A percentile compares a stretch with the other conserved stretches of the same genome.
Evolutionary conservation across 2,329 filamentous ascomycete species (phyloP).

Genomic region (Rhinocladiella mackenziei): DNA sequence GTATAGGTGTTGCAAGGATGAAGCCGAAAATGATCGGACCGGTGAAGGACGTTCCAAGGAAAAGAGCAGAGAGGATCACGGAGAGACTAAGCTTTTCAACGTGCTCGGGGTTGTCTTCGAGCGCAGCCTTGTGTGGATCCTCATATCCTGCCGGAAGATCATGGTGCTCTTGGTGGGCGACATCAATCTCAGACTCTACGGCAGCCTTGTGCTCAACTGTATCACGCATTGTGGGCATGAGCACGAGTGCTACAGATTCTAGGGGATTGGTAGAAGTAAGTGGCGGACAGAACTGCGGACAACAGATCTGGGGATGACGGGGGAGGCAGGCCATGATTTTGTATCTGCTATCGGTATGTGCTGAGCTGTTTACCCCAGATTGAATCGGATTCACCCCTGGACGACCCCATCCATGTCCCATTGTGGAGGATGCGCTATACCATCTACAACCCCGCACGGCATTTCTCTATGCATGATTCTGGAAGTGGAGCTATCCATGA

Average conservation of each 20-base stretch:
- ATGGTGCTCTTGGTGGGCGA: conserved; percentile 13
- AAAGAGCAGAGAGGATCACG: conserved; percentile 20
- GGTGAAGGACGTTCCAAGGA: conserved; percentile 22
- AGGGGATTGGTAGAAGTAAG: background rate
- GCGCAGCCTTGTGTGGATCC: conserved; percentile 22
- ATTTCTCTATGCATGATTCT: background rate
- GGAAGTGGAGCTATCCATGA: background rate
- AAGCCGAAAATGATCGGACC: conserved; percentile 23
- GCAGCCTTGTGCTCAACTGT: conserved; percentile 13
- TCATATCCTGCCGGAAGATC: conserved; percentile 16
- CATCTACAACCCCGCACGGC: background rate
- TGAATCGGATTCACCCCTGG: background rate
- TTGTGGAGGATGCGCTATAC: background rate
- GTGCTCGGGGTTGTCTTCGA: conserved; percentile 21
- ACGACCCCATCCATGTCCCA: too few relatives aligned
- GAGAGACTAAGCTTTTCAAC: conserved; percentile 20
- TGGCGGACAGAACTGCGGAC: conserved; percentile 2
- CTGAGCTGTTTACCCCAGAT: background rate
- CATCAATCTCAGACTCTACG: conserved; percentile 16
- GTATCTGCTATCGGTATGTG: conserved; percentile 1
- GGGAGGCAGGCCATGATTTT: conserved; percentile 8
- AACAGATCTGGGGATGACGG: conserved; percentile 6
- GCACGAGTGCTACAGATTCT: too few relatives aligned
- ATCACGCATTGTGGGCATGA: conserved; percentile 15
- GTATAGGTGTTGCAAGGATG: conserved; percentile 20